A percentile compares a stretch with the other conserved stretches of the same genome.
Conservation (phyloP, 352 stramenopile genomes). For the Phytopythium sindhum region DNA sequence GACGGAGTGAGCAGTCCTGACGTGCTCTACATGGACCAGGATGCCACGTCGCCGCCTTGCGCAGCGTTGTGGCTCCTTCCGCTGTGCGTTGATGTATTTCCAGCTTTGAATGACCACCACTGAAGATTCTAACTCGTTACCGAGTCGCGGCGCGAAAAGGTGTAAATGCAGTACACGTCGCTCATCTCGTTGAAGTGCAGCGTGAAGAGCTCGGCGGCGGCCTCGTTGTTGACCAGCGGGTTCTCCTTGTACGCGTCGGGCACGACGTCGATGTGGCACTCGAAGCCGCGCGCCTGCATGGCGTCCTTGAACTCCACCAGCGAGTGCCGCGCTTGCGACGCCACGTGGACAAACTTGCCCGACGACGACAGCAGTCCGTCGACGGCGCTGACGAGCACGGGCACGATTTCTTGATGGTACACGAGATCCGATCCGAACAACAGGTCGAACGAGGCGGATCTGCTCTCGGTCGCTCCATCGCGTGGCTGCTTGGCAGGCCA, state of each 20-base stretch:
- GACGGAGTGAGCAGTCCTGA: not conserved
- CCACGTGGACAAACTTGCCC: slow-evolving; percentile 76
- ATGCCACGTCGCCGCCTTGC: not conserved
- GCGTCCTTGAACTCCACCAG: slow-evolving; percentile 80
- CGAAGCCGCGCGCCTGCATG: slow-evolving; percentile 69
- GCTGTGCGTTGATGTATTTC: slow-evolving; percentile 17
- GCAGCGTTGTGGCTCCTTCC: not conserved
- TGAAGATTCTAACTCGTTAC: not conserved
- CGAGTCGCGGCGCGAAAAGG: slow-evolving; percentile 36
- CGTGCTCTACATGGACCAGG: not conserved
- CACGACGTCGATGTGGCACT: slow-evolving; percentile 56
- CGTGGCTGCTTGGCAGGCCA: slow-evolving; percentile 37
- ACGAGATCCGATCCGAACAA: slow-evolving; percentile 84
- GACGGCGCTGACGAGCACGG: slow-evolving; percentile 74
- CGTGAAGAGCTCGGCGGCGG: slow-evolving; percentile 66
- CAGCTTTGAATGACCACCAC: not conserved
- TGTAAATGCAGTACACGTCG: slow-evolving; percentile 87
- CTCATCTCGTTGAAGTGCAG: slow-evolving; percentile 91
- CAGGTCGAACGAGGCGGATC: slow-evolving; percentile 52
- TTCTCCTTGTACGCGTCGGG: slow-evolving; percentile 85
- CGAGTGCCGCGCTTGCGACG: slow-evolving; percentile 75
- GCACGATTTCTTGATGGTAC: slow-evolving; percentile 82
- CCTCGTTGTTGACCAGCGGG: slow-evolving; percentile 65
- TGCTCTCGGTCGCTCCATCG: slow-evolving; percentile 14
- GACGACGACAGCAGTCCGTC: slow-evolving; percentile 51